Base-by-base conservation (phyloP, 164 flowering plant genomes). In the Buxus sempervirens region DNA sequence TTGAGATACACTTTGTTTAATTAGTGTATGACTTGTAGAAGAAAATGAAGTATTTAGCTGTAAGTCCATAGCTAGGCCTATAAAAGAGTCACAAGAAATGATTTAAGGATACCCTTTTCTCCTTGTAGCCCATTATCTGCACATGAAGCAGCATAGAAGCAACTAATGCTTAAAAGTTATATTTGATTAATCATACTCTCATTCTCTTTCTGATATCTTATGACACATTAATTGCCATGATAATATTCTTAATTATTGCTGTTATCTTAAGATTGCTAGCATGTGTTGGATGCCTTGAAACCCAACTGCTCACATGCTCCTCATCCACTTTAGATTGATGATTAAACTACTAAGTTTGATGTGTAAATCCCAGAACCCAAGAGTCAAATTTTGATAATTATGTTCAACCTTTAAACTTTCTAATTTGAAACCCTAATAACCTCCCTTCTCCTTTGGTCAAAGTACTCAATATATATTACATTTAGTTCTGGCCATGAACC, bases 281-380 rank as follows among this genome's bases (percentile, higher is more conserved):
- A 77, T 70, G 76, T 78, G 81, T 78, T 69, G 70, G 81, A 75
- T 72, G 25, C 78, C 70, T 74, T 65, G 71, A 72, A 75, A 63
- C 73, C 74, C 32, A 78, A 3, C 78, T 28, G 66, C 72, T 69
- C 81, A 78, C 81, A 78, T 78, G 81, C 74, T 66, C 14, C 36
- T 54, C 78, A 67, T 64, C 66, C 14, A 45, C 51, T 10, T 15
- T 5, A 45, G 18, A 45, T 5, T 6, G 14, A 45, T 15, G 12
- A 45, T 10, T 45, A 45, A 45, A 45, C 51, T 45, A 45, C 13
- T 5, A 41, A 41, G 12, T 5, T 41, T 41, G 45, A 12, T 41
- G 8, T 41, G 5, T 41, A 41, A 41, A 12, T 41, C 45, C 45
- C 45, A 12, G 12, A 41, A 41, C 45, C 5, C 45, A 5, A 41